phyloP scores from a whole-genome alignment of 495 filamentous ascomycete species.

The Eremomyces bilateralis region DNA sequence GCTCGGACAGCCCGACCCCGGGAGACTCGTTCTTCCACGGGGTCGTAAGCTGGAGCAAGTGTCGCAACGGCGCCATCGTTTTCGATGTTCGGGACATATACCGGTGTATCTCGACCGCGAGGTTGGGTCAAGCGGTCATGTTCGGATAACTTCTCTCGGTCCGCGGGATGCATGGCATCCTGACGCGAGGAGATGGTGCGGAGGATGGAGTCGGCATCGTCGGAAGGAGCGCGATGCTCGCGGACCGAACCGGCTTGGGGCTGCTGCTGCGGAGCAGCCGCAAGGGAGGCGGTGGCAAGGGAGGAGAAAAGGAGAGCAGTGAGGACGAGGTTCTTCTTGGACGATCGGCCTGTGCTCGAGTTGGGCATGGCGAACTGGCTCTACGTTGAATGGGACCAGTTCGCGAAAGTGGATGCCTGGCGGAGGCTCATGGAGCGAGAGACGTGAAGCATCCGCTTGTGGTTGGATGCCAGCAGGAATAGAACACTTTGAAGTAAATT shows the following conservation, averaged over 20 bases:
- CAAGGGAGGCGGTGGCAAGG: conserved; percentile 8
- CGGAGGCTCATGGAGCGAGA: neutral
- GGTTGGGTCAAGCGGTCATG: conserved; percentile 18
- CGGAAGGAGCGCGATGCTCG: conserved; percentile 9
- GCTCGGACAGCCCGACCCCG: conserved; percentile 60
- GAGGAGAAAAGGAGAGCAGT: conserved; percentile 11
- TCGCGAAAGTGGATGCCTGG: neutral
- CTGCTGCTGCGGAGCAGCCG: conserved; percentile 21
- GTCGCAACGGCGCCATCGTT: conserved; percentile 88
- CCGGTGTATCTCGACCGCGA: conserved; percentile 15
- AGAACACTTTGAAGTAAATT: too few species aligned
- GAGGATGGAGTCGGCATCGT: conserved; percentile 7
- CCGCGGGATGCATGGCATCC: conserved; percentile 3
- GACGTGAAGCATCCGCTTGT: neutral
- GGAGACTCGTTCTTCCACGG: too few species aligned
- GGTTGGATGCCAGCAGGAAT: neutral
- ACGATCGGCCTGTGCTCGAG: too few species aligned
- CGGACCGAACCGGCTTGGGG: conserved; percentile 6
- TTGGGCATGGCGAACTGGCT: too few species aligned
- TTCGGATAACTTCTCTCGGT: conserved; percentile 6
- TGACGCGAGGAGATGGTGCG: conserved; percentile 7
- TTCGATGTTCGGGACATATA: conserved; percentile 24
- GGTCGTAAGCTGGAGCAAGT: conserved; percentile 57
- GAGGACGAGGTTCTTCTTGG: conserved; percentile 4
- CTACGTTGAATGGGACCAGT: neutral